Evolutionary conservation across 192 early-diverging fungal genomes (phyloP).

Genomic region (Polychytrium aggregatum): DNA sequence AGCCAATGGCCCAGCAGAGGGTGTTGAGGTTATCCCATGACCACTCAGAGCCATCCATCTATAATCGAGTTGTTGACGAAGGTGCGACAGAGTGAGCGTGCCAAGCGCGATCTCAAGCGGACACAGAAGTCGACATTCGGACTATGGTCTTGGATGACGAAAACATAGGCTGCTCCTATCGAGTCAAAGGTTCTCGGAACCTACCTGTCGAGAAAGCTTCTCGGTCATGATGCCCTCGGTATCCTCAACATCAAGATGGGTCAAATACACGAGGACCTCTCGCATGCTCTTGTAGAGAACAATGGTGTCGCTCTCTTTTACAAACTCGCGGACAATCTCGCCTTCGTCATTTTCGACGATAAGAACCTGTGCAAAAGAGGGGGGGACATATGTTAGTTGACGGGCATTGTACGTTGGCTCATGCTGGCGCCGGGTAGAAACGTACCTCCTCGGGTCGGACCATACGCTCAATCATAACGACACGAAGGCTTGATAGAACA

Average conservation of each 20-base stretch:
- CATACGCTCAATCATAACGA: slow-evolving; percentile 98
- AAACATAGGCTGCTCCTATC: too few relatives aligned
- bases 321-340: slow-evolving; percentile 93
- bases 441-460: slow-evolving; percentile 92
- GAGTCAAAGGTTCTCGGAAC: slow-evolving; percentile 5
- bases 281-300: slow-evolving; percentile 96
- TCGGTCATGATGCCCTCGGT: slow-evolving; percentile 93
- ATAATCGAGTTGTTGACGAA: slow-evolving; percentile 3
- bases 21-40: slow-evolving; percentile 97
- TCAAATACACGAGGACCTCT: slow-evolving; percentile 93
- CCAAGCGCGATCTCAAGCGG: too few relatives aligned
- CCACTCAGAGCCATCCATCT: slow-evolving; percentile 96
- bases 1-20: slow-evolving; percentile 98
- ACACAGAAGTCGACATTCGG: too few relatives aligned
- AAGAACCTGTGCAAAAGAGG: slow-evolving; percentile 46
- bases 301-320: slow-evolving; percentile 98
- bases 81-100: slow-evolving; percentile 3
- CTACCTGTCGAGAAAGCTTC: slow-evolving; percentile 80
- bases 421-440: background rate
- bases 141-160: too few relatives aligned
- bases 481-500: slow-evolving; percentile 72
- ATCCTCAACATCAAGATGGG: slow-evolving; percentile 87
- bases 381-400: too few relatives aligned
- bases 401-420: background rate
- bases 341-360: slow-evolving; percentile 99